Evolutionary conservation across 305 asterid species (phyloP), one percentile per base, ranked within the genome.

Genomic region (Plantago lanceolata): DNA sequence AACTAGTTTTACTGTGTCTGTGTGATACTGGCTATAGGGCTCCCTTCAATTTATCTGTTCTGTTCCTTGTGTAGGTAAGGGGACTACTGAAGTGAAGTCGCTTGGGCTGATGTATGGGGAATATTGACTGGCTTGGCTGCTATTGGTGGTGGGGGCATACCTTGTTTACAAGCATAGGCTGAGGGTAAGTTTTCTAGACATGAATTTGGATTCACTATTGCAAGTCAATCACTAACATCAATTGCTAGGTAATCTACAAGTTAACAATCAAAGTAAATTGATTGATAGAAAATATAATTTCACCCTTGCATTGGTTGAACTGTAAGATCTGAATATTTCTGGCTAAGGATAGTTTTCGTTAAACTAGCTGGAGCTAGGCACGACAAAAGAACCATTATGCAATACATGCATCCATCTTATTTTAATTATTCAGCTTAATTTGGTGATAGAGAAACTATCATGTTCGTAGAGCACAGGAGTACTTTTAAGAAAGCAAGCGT

Each of bases 71-170:
- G 71, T 83, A 89, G 96, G 87, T 75, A 83, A 81, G 78, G 74
- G 76, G 65, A 68, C 82, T 56, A 63, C 83, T 35, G 94, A 76
- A 63, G 89, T 76, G 54, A 90, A 73, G 72, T 89, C 96, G 75
- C 85, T 47, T 85, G 95, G 96, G 61, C 89, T 47, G 86, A 87
- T 50, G 76, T 87, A 71, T 89, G 90, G 97, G 67, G 81, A 63
- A 80, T 89, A 72, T 48, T 87, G 75, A 56, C 84, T 15, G 87
- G 74, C 61, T 75, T 93, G 68, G 87, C 75, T 48, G 60, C 85
- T 75, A 87, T 86, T 58, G 81, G 78, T 62, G 90, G 85, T 55
- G 97, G 90, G 90, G 37, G 90, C 86, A 2, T 93, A 89, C 76
- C 78, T 90, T 17, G 72, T 87, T 28, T 89, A 89, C 80, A 93